phyloP scores from a whole-genome alignment of 805 yeast genomes.

The Brettanomyces nanus region DNA sequence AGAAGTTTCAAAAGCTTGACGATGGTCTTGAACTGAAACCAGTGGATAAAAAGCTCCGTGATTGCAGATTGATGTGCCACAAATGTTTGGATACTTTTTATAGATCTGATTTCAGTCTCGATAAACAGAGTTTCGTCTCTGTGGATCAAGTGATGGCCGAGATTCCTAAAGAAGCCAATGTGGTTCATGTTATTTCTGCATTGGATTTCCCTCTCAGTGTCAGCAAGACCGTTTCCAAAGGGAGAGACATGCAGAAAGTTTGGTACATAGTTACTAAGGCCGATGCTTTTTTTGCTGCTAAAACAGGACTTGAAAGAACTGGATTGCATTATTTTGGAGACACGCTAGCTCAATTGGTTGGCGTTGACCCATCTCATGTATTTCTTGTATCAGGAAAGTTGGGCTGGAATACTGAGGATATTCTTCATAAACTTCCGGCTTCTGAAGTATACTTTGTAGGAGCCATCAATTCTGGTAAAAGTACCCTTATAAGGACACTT shows the following conservation, averaged over 20 bases:
- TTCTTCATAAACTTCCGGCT: slow-evolving; percentile 31
- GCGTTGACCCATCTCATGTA: slow-evolving; percentile 29
- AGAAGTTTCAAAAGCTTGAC: not conserved
- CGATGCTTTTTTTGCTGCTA: slow-evolving; percentile 26
- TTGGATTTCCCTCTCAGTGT: slow-evolving; percentile 66
- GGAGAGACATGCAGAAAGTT: slow-evolving; percentile 27
- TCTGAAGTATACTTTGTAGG: slow-evolving; percentile 49
- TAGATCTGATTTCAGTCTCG: slow-evolving; percentile 30
- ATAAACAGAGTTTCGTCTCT: slow-evolving; percentile 27
- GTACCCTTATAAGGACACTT: slow-evolving; percentile 48
- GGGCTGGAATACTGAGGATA: slow-evolving; percentile 41
- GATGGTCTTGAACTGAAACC: not conserved
- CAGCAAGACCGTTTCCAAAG: slow-evolving; percentile 27
- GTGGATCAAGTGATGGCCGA: slow-evolving; percentile 23
- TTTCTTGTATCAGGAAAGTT: slow-evolving; percentile 41
- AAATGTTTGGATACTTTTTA: slow-evolving; percentile 48
- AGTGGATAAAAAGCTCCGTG: slow-evolving; percentile 1
- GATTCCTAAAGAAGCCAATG: slow-evolving; percentile 37
- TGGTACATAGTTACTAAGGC: slow-evolving; percentile 34
- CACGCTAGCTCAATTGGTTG: slow-evolving; percentile 22
- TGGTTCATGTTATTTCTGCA: slow-evolving; percentile 58
- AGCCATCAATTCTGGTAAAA: slow-evolving; percentile 62
- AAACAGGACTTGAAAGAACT: slow-evolving; percentile 14
- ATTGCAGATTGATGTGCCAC: slow-evolving; percentile 32
- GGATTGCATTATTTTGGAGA: slow-evolving; percentile 26